Conservation (phyloP, 495 filamentous ascomycete genomes). For the Aspergillus sclerotioniger region DNA sequence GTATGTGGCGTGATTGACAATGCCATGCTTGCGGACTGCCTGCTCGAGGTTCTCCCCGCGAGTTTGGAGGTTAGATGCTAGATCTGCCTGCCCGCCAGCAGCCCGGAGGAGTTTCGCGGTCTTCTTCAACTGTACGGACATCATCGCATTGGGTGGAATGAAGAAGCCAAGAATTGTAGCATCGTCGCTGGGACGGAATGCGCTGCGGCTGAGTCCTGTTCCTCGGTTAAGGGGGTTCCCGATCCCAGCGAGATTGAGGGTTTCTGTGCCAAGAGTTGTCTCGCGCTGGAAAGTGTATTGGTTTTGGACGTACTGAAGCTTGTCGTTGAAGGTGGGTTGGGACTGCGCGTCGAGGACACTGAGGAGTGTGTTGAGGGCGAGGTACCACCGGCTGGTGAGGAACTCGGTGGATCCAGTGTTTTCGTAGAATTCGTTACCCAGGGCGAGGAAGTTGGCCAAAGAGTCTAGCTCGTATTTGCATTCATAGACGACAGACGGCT, state of each 20-base stretch:
- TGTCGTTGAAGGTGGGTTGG: conserved; percentile 70
- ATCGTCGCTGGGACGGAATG: conserved; percentile 96
- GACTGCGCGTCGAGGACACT: conserved; percentile 74
- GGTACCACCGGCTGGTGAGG: conserved; percentile 74
- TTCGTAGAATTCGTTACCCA: conserved; percentile 82
- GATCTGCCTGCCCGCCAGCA: conserved; percentile 51
- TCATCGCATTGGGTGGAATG: conserved; percentile 95
- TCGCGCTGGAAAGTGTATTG: conserved; percentile 81
- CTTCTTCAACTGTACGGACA: conserved; percentile 83
- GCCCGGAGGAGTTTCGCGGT: conserved; percentile 65
- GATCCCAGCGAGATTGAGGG: conserved; percentile 73
- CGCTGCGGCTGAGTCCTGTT: conserved; percentile 84
- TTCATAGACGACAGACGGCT: conserved; percentile 83
- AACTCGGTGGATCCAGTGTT: conserved; percentile 76
- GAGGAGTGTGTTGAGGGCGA: conserved; percentile 72
- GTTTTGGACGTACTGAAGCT: conserved; percentile 63
- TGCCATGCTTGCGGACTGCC: conserved; percentile 85
- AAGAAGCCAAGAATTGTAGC: conserved; percentile 95
- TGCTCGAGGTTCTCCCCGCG: conserved; percentile 67
- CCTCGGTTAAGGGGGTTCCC: conserved; percentile 87
- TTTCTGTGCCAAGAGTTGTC: conserved; percentile 86
- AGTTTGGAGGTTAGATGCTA: conserved; percentile 53
- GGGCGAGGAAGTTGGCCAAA: conserved; percentile 82
- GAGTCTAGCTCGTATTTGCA: conserved; percentile 99
- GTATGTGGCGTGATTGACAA: conserved; percentile 77